Base-by-base conservation (phyloP, 768 basidiomycete genomes). In the Suillus tomentosus region DNA sequence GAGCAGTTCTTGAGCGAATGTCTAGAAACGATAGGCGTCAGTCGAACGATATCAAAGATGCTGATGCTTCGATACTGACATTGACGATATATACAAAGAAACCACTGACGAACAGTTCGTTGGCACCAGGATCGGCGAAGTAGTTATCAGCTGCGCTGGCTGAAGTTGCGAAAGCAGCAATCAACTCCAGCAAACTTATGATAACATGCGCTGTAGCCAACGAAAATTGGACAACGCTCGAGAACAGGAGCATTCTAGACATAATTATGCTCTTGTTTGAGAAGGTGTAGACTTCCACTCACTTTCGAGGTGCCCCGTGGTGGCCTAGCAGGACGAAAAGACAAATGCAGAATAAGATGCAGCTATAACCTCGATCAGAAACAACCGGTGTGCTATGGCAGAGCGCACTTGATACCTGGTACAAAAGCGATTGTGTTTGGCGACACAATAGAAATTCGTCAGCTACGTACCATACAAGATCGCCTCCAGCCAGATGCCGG, bases 401-500 rank as follows among this genome's bases (percentile, higher is more conserved):
- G 17, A 11, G 51, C 51, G 51, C 17, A 53, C 51, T 53, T 53
- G 9, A 8, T 31, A 53, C 51, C 51, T 53, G 51, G 10, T 19
- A 19, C 5, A 53, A 9, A 53, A 11, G 51, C 1, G 4, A 53
- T 31, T 53, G 9, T 5, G 31, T 31, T 53, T 31, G 9, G 51
- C 17, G 31, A 53, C 2, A 17, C 31, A 31, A 19, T 17, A 31
- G 9, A 31, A 31, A 31, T 53, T 19, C 27, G 2, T 34, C 17
- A 10, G 17, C 15, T 31, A 65, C 71, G n/a, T 50, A 72, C 71
- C 71, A 10, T 69, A 47, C 39, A 73, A 61, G 31, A 73, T 56
- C 5, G 39, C 37, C 42, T 73, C 70, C 3, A 65, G 4, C 48
- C 42, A 58, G 3, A 60, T 62, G 3, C 66, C 17, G 3, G 36